Conservation (phyloP, 441 rosid genomes). For the Adansonia grandidieri region DNA sequence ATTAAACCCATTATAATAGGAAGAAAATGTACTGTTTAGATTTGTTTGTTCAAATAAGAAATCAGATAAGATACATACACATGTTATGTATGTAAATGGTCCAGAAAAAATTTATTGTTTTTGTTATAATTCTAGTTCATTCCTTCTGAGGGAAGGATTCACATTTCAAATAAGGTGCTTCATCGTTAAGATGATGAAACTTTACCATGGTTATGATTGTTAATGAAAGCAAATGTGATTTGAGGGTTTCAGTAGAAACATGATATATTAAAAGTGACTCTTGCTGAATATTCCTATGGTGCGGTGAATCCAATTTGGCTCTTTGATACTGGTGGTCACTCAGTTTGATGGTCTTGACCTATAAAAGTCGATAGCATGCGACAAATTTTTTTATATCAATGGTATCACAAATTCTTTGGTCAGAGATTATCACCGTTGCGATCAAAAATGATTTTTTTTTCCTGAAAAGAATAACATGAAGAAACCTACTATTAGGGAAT, state of each 20-base stretch:
- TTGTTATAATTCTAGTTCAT: slow-evolving; percentile 9
- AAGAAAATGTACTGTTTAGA: neutral
- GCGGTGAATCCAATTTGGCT: neutral
- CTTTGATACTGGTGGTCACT: neutral
- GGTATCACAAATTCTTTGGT: neutral
- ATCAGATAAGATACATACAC: neutral
- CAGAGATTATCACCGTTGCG: neutral
- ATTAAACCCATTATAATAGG: neutral
- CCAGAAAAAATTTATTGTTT: slow-evolving; percentile 2
- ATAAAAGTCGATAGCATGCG: neutral
- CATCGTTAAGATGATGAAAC: neutral
- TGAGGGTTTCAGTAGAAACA: neutral
- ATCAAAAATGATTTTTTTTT: neutral
- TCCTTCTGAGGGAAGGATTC: neutral
- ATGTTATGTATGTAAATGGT: neutral
- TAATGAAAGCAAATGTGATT: neutral
- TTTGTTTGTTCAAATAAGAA: neutral
- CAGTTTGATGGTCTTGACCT: neutral
- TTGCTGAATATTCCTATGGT: slow-evolving; percentile 1
- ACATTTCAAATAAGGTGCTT: neutral
- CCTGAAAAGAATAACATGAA: neutral
- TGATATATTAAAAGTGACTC: slow-evolving; percentile 15
- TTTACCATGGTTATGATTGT: neutral
- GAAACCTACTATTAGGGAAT: neutral
- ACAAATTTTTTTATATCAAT: neutral